phyloP scores from a whole-genome alignment of 176 grass and related monocot species.

The Oryza rufipogon region DNA sequence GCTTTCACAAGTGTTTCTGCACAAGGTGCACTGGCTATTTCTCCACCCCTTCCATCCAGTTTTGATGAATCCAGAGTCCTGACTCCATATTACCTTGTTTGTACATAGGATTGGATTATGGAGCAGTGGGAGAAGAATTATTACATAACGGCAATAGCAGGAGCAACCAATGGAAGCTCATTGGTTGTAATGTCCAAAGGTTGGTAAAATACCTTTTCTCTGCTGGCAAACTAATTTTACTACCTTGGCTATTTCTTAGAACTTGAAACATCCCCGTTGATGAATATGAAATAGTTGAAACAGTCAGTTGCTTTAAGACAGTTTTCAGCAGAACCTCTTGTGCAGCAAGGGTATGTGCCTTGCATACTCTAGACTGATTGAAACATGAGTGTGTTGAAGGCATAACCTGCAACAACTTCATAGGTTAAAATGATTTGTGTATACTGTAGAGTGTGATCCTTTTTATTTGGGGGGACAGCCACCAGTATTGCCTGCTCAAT shows the following conservation, averaged over 20 bases:
- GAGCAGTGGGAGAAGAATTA: constrained; percentile 95
- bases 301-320: background rate
- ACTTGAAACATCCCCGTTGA: background rate
- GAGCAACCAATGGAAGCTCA: constrained; percentile 87
- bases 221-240: background rate
- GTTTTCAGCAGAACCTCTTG: background rate
- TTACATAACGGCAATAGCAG: constrained; percentile 88
- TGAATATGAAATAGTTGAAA: background rate
- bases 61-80: constrained; percentile 14
- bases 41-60: background rate
- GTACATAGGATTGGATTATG: constrained; percentile 85
- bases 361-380: background rate
- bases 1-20: constrained; percentile 72
- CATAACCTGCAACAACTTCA: background rate
- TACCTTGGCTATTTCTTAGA: background rate
- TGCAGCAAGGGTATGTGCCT: constrained; percentile 7
- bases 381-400: background rate
- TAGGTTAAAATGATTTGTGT: background rate
- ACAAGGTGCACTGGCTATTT: constrained; percentile 58
- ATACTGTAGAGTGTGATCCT: background rate
- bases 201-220: constrained; percentile 44
- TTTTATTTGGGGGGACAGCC: background rate
- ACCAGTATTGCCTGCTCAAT: constrained; percentile 10
- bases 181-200: constrained; percentile 95
- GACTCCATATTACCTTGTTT: constrained; percentile 6